Evolutionary conservation across 192 early-diverging fungal species (phyloP), one percentile per base, ranked within the genome.

Genomic region (Oehlia diaphana): DNA sequence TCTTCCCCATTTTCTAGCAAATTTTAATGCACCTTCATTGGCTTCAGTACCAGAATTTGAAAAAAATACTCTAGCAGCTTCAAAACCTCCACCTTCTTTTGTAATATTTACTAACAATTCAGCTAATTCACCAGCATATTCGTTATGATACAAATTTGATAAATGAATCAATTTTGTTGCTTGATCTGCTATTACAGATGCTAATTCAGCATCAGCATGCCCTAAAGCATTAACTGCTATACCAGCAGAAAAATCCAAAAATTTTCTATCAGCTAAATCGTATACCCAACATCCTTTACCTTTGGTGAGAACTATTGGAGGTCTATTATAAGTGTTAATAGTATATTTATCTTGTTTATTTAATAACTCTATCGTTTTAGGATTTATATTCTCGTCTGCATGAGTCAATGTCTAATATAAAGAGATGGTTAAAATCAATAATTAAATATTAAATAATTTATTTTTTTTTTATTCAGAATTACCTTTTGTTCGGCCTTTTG

Each of bases 31-130:
- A 47, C 96, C 97, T 84, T 99, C 97, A 83, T 99, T 99, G 33
- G 98, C 97, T 83, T 99, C 98, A 0, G 98, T 98, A 74, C 98
- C 98, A 35, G 95, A 96, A 87, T 99, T 99, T 35, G 95, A 88
- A 74, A 98, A 95, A 81, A 99, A 99, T 63, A 97, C 92, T 79
- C 95, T 95, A 42, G 78, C 63, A 31, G 90, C 90, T 5, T 83
- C 69, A 74, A 83, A 85, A 2, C 53, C 71, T 26, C 89, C 89
- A 12, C 85, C 84, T 44, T 82, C 83, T 26, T 80, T 69, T 0
- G 94, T 92, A 6, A 85, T 83, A 53, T 91, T 85, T 12, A 98
- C 91, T 33, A 99, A 83, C 26, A 80, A 75, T 71, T 93, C 88
- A 0, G 98, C 97, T 63, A 97, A 86, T 63, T 84, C 84, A 4